These are phyloP conservation scores for Phytophthora megakarya DNA, from an alignment of 352 stramenopile species.

Conservation along the genomic window DNA sequence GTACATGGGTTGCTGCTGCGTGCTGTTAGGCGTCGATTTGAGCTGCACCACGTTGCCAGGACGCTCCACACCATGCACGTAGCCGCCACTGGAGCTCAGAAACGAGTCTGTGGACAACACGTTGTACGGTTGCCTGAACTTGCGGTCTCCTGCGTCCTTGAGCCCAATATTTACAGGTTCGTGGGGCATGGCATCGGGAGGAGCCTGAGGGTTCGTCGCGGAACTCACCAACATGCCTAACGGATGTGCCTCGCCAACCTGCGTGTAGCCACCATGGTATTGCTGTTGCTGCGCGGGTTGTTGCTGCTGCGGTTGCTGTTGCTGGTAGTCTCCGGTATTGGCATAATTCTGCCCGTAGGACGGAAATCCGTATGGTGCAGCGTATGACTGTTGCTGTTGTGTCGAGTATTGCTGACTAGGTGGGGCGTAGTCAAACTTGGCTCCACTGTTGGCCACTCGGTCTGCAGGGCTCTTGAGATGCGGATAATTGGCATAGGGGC, in stretches of 20 bases:
- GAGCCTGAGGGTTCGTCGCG: slow-evolving; percentile 44
- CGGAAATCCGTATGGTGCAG: slow-evolving; percentile 36
- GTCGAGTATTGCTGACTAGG: slow-evolving; percentile 37
- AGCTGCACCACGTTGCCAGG: slow-evolving; percentile 49
- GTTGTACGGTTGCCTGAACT: slow-evolving; percentile 41
- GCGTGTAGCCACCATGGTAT: slow-evolving; percentile 37
- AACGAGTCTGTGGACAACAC: slow-evolving; percentile 41
- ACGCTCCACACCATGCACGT: slow-evolving; percentile 39
- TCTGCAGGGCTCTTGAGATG: slow-evolving; percentile 33
- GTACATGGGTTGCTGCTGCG: slow-evolving; percentile 48
- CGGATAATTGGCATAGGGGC: slow-evolving; percentile 36
- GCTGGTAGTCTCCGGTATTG: slow-evolving; percentile 34
- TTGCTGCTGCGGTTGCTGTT: slow-evolving; percentile 40
- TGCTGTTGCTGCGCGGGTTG: slow-evolving; percentile 39
- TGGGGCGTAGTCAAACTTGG: slow-evolving; percentile 36
- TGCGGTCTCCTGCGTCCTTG: slow-evolving; percentile 47
- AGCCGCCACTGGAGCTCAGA: slow-evolving; percentile 33
- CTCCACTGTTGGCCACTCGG: slow-evolving; percentile 21
- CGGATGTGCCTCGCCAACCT: slow-evolving; percentile 40
- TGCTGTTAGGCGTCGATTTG: slow-evolving; percentile 37
- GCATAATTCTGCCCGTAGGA: slow-evolving; percentile 46
- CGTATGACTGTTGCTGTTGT: slow-evolving; percentile 42
- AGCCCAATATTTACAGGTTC: slow-evolving; percentile 44
- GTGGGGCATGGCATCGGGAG: slow-evolving; percentile 45
- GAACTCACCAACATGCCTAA: slow-evolving; percentile 65